Evolutionary conservation across 2,329 filamentous ascomycete species (phyloP).

Genomic region (Atkinsonella texensis): DNA sequence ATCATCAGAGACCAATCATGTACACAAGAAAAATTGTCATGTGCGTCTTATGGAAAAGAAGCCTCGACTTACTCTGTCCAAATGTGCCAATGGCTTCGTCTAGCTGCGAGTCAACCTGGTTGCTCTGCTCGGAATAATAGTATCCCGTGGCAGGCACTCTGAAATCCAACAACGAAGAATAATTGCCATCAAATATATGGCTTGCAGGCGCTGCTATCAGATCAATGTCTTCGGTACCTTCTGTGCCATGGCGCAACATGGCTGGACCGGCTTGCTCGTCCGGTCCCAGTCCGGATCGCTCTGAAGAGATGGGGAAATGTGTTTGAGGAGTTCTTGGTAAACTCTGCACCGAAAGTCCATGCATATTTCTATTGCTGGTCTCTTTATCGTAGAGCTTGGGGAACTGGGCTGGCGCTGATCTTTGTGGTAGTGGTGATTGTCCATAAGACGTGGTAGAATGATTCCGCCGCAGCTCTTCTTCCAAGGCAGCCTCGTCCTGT

Average conservation of each 20-base stretch:
- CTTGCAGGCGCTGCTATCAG: background rate
- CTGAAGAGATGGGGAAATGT: background rate
- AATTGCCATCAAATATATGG: background rate
- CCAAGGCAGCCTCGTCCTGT: background rate
- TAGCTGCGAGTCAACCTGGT: conserved; percentile 3
- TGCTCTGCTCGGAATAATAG: conserved; percentile 1
- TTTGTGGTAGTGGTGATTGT: background rate
- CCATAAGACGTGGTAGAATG: background rate
- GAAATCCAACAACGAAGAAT: background rate
- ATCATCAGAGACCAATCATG: background rate
- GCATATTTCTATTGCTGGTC: background rate
- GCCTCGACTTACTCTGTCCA: conserved; percentile 3
- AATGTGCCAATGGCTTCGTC: conserved; percentile 4
- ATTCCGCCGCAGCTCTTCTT: background rate
- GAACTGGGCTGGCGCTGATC: background rate
- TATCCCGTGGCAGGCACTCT: background rate
- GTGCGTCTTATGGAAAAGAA: background rate
- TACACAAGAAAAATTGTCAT: background rate
- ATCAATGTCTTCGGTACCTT: background rate
- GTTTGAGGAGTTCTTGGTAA: background rate
- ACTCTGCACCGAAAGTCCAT: background rate
- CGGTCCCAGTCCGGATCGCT: background rate
- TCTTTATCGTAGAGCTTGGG: background rate
- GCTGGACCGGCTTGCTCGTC: background rate
- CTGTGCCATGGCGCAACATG: background rate